Evolutionary conservation across 768 basidiomycete species (phyloP).

Genomic region (Amanita brunnescens): DNA sequence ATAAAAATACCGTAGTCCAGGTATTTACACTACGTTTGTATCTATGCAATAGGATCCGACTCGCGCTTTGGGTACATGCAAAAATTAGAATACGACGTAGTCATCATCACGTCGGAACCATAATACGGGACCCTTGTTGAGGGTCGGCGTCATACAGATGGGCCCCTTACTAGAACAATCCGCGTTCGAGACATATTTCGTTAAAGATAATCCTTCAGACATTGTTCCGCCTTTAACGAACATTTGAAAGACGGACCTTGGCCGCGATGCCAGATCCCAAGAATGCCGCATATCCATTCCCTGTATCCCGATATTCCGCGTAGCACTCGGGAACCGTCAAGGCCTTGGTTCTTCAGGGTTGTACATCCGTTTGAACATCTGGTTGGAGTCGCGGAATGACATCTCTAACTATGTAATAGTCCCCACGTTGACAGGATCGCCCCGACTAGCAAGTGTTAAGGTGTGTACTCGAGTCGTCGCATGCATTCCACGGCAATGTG

Average conservation of each 20-base stretch:
- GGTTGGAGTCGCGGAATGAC: constrained; percentile 49
- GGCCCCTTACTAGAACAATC: constrained; percentile 73
- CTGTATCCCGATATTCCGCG: constrained; percentile 80
- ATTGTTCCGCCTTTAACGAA: neutral
- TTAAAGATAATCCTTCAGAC: constrained; percentile 59
- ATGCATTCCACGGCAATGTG: too few relatives aligned
- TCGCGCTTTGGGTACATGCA: constrained; percentile 29
- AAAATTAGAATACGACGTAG: too few relatives aligned
- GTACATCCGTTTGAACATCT: constrained; percentile 63
- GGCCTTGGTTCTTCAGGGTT: constrained; percentile 55
- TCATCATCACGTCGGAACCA: too few relatives aligned
- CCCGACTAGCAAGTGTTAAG: too few relatives aligned
- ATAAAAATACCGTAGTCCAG: neutral
- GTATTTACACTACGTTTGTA: neutral
- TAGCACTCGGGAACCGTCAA: constrained; percentile 82
- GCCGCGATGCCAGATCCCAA: constrained; percentile 79
- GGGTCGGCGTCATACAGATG: constrained; percentile 73
- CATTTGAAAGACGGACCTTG: constrained; percentile 48
- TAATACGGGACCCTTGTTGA: too few relatives aligned
- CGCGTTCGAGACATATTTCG: constrained; percentile 73
- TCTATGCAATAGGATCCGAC: neutral
- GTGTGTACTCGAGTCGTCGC: too few relatives aligned
- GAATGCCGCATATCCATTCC: constrained; percentile 75
- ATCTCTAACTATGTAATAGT: too few relatives aligned
- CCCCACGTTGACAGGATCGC: constrained; percentile 28